phyloP scores from a whole-genome alignment of 495 filamentous ascomycete species.

The Penicillium turbatum region DNA sequence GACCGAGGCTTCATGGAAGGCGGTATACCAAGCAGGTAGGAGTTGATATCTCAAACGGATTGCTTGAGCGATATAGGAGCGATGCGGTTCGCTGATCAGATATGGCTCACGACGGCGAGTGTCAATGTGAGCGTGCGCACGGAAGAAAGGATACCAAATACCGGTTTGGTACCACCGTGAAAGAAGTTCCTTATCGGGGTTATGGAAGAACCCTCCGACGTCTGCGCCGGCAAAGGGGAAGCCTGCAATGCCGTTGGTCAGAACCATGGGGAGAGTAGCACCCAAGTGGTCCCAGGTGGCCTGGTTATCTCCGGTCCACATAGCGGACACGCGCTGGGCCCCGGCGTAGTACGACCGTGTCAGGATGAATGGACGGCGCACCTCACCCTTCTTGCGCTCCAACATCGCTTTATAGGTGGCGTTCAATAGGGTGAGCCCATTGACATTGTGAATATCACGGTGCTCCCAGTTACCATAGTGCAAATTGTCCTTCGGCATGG shows the following conservation, averaged over 20 bases:
- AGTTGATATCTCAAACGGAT: conserved; percentile 85
- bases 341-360: conserved; percentile 90
- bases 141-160: conserved; percentile 98
- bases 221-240: conserved; percentile 95
- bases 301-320: conserved; percentile 98
- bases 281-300: conserved; percentile 89
- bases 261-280: conserved; percentile 82
- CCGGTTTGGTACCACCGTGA: conserved; percentile 96
- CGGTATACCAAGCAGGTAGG: conserved; percentile 93
- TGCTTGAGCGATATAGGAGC: conserved; percentile 78
- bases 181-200: conserved; percentile 84
- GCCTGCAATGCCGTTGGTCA: conserved; percentile 85
- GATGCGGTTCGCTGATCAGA: conserved; percentile 77
- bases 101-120: conserved; percentile 92
- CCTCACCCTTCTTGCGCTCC: conserved; percentile 73
- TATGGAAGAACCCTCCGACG: conserved; percentile 97
- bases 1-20: conserved; percentile 81
- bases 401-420: conserved; percentile 82
- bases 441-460: conserved; percentile 90
- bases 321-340: conserved; percentile 82
- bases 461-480: conserved; percentile 94
- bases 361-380: conserved; percentile 80
- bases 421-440: conserved; percentile 90
- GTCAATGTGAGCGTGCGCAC: conserved; percentile 96
- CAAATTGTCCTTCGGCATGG: conserved; percentile 96